Conservation (phyloP, 768 basidiomycete species). For the Mycena metata region DNA sequence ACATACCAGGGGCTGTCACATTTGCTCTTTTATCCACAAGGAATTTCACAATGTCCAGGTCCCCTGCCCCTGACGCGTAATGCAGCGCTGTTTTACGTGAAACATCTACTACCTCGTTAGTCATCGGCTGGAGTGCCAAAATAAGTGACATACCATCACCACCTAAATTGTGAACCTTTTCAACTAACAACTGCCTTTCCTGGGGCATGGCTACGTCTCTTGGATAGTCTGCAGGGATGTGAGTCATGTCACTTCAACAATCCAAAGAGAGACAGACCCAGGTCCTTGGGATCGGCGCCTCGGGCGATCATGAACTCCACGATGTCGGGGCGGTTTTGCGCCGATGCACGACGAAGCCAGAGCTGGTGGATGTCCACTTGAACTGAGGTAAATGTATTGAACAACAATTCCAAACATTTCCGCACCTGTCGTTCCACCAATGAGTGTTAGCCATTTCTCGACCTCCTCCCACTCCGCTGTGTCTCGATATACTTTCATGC, state of each 20-base stretch:
- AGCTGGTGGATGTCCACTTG: slow-evolving; percentile 10
- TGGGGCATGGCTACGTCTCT: not conserved
- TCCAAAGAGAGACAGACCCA: not conserved
- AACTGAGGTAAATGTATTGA: slow-evolving; percentile 3
- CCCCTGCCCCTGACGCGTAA: not conserved
- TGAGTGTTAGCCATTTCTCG: not conserved
- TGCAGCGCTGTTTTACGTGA: slow-evolving; percentile 2
- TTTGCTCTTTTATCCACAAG: not conserved
- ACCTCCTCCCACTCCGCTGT: not conserved
- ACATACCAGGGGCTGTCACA: not conserved
- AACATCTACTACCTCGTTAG: not conserved
- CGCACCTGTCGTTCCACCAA: slow-evolving; percentile 4
- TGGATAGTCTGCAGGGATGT: not conserved
- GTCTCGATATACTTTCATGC: not conserved
- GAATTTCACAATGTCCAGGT: not conserved
- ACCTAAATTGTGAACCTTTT: not conserved
- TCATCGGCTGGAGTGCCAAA: not conserved
- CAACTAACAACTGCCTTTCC: not conserved
- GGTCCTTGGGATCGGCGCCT: not conserved
- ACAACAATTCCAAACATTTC: too few relatives aligned
- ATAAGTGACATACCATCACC: not conserved
- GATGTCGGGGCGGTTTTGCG: not conserved
- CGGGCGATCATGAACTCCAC: not conserved
- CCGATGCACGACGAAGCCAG: slow-evolving; percentile 13
- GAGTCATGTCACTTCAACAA: not conserved